phyloP scores from a whole-genome alignment of 352 stramenopile species.

The Peronosclerospora sorghi region DNA sequence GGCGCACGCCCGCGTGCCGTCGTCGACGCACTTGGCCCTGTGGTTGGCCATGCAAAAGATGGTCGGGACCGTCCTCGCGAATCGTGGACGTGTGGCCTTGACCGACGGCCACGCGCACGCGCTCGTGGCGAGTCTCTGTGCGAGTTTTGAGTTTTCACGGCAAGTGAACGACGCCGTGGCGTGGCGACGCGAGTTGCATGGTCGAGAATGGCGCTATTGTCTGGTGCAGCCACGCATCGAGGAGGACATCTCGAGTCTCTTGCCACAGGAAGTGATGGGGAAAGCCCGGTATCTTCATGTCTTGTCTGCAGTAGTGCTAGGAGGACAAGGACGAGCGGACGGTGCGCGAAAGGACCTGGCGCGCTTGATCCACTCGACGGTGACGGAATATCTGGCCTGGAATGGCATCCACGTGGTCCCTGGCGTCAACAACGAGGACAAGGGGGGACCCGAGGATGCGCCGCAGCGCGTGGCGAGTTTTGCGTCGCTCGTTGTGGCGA shows the following conservation, averaged over 20 bases:
- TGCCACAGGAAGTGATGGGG: slow-evolving; percentile 64
- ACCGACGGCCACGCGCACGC: slow-evolving; percentile 43
- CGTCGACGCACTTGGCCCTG: slow-evolving; percentile 53
- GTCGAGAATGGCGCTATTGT: slow-evolving; percentile 38
- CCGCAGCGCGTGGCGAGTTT: slow-evolving; percentile 45
- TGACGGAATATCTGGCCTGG: slow-evolving; percentile 64
- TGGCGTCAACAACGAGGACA: too few relatives aligned
- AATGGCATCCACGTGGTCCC: slow-evolving; percentile 11
- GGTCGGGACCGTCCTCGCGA: slow-evolving; percentile 54
- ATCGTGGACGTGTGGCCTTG: slow-evolving; percentile 33
- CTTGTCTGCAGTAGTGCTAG: slow-evolving; percentile 25
- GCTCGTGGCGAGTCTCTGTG: slow-evolving; percentile 41
- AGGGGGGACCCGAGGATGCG: slow-evolving; percentile 39
- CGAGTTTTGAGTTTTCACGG: slow-evolving; percentile 60
- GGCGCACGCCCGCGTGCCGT: slow-evolving; percentile 47
- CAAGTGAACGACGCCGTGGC: slow-evolving; percentile 62
- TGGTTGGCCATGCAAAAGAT: slow-evolving; percentile 56
- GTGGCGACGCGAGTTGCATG: slow-evolving; percentile 37
- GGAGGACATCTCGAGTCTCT: slow-evolving; percentile 52
- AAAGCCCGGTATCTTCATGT: slow-evolving; percentile 72
- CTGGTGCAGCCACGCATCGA: slow-evolving; percentile 20
- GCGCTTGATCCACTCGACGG: slow-evolving; percentile 43
- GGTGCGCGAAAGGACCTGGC: slow-evolving; percentile 60
- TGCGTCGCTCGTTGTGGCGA: slow-evolving; percentile 38
- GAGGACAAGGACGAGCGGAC: slow-evolving; percentile 19